Evolutionary conservation across 2,329 filamentous ascomycete species (phyloP).

Genomic region (Trichoderma sp.): DNA sequence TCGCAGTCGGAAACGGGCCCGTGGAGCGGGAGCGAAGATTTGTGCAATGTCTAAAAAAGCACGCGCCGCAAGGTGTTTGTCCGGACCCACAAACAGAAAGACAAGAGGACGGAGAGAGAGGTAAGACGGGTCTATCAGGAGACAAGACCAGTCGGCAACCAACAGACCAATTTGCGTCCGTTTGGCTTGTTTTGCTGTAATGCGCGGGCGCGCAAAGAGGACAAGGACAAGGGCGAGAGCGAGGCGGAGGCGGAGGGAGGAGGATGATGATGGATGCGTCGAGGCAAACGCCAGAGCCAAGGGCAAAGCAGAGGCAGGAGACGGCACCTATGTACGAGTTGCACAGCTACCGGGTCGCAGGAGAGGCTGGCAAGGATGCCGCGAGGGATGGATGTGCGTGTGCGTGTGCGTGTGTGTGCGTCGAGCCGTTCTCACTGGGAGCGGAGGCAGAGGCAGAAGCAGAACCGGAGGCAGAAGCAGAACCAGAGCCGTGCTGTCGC

Average conservation of each 20-base stretch:
- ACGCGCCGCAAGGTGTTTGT: conserved; percentile 17
- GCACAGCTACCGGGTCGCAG: not conserved
- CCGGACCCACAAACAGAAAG: conserved; percentile 19
- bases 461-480: not conserved
- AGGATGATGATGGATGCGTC: not conserved
- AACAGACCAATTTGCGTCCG: not conserved
- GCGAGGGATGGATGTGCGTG: not conserved
- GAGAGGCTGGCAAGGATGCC: not conserved
- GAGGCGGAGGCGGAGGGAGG: not conserved
- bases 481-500: conserved; percentile 8
- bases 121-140: not conserved
- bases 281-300: not conserved
- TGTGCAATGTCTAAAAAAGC: conserved; percentile 13
- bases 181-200: not conserved
- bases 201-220: conserved; percentile 3
- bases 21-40: conserved; percentile 4
- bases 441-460: not conserved
- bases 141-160: not conserved
- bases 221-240: not conserved
- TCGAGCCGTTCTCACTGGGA: not conserved
- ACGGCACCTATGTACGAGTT: conserved; percentile 6
- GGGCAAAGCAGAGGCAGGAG: not conserved
- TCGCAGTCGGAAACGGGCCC: conserved; percentile 4
- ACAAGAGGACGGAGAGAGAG: not conserved
- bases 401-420: not conserved